phyloP scores from a whole-genome alignment of 2,329 filamentous ascomycete genomes.

The Colletotrichum caudatum region DNA sequence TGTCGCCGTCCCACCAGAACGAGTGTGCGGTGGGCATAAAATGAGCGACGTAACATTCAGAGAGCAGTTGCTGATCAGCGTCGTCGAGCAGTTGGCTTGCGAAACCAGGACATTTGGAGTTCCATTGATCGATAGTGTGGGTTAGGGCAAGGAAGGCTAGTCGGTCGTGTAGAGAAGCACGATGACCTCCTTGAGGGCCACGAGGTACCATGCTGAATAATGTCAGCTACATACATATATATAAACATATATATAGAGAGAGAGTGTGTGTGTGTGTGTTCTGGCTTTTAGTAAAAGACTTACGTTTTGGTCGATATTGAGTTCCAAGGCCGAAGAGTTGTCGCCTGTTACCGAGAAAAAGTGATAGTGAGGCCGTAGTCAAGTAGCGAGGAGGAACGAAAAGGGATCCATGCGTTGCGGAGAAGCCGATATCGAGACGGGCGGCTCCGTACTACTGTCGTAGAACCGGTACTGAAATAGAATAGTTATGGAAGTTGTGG shows the following conservation, averaged over 20 bases:
- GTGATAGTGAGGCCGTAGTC: neutral
- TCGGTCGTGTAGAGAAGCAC: neutral
- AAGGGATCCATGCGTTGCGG: too few species aligned
- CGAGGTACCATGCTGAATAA: constrained; percentile 10
- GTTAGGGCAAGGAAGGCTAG: constrained; percentile 32
- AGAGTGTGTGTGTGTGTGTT: too few species aligned
- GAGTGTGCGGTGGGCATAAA: constrained; percentile 24
- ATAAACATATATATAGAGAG: neutral
- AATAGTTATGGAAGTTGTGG: neutral
- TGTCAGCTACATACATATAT: neutral
- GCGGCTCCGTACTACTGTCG: neutral
- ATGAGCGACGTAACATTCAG: constrained; percentile 4
- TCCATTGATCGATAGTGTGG: constrained; percentile 23
- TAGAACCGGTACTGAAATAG: neutral
- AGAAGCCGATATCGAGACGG: too few species aligned
- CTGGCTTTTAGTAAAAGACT: neutral
- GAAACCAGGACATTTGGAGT: neutral
- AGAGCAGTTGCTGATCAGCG: constrained; percentile 16
- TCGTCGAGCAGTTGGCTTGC: constrained; percentile 3
- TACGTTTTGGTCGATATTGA: neutral
- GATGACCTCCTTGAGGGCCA: neutral
- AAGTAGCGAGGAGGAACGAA: neutral
- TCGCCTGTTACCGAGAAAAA: neutral
- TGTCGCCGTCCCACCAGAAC: constrained; percentile 31
- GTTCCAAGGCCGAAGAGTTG: neutral